These are phyloP conservation scores for Naganishia vaughanmartiniae DNA, from an alignment of 768 basidiomycete genomes.

Conservation along the genomic window DNA sequence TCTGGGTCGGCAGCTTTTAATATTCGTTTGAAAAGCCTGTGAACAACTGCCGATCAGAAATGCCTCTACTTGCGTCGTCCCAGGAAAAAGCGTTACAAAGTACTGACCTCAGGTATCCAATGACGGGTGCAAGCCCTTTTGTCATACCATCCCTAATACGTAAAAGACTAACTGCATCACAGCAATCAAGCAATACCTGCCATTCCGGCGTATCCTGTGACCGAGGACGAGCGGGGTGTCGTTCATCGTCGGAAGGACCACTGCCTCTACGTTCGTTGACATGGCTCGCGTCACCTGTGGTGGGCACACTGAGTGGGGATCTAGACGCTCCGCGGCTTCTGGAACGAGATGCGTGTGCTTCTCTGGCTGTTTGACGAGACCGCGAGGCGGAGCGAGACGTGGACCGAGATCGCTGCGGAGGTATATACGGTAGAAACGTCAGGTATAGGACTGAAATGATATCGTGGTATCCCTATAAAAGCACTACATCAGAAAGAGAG, in stretches of 20 bases:
- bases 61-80: no score
- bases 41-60: background rate
- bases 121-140: conserved; percentile 72
- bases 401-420: conserved; percentile 22
- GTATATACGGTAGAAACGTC: conserved; percentile 42
- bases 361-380: conserved; percentile 6
- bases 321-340: background rate
- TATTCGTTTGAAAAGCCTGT: conserved; percentile 71
- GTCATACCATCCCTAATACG: conserved; percentile 88
- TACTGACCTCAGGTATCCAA: conserved; percentile 69
- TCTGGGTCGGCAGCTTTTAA: conserved; percentile 68
- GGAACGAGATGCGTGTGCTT: background rate
- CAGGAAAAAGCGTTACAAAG: no score
- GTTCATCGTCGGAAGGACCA: background rate
- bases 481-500: no score
- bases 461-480: conserved; percentile 79
- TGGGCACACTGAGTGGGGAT: conserved; percentile 4
- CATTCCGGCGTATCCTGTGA: conserved; percentile 37
- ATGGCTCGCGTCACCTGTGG: background rate
- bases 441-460: conserved; percentile 72
- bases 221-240: background rate
- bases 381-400: conserved; percentile 24
- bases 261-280: background rate
- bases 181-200: conserved; percentile 39
- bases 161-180: conserved; percentile 72